Evolutionary conservation across 139 green algal species (phyloP).

Genomic region (Coccomyxa sp.): DNA sequence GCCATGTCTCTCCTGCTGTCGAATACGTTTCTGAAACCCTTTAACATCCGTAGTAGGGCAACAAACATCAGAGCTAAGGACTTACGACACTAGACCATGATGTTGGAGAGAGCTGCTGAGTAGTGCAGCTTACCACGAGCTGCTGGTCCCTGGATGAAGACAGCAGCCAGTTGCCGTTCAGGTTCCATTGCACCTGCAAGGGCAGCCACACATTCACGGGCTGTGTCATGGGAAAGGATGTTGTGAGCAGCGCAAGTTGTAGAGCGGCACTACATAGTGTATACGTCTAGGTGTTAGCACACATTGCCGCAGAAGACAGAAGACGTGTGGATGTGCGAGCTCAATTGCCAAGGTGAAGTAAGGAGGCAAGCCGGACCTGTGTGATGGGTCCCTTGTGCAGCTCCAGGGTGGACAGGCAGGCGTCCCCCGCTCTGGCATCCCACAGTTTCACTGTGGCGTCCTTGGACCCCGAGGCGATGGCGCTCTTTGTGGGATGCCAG

Average conservation of each 20-base stretch:
- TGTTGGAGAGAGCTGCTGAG: background rate
- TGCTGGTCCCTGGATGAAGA: conserved; percentile 70
- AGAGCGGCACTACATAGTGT: too few species aligned
- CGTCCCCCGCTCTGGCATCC: conserved; percentile 60
- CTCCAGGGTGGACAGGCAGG: conserved; percentile 64
- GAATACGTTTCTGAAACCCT: background rate
- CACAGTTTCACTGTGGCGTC: conserved; percentile 92
- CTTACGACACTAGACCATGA: background rate
- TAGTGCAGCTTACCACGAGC: conserved; percentile 49
- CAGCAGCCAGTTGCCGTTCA: conserved; percentile 85
- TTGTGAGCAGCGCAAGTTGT: too few species aligned
- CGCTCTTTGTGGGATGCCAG: conserved; percentile 80
- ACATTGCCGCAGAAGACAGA: too few species aligned
- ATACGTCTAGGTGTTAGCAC: too few species aligned
- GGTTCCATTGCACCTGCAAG: conserved; percentile 70
- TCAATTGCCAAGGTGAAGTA: background rate
- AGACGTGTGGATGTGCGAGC: too few species aligned
- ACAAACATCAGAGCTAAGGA: background rate
- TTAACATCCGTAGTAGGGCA: background rate
- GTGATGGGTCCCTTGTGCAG: conserved; percentile 78
- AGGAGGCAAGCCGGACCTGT: background rate
- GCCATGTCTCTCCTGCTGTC: background rate
- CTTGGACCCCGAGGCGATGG: background rate
- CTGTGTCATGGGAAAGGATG: too few species aligned
- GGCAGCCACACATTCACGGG: background rate